Evolutionary conservation across 805 yeast species (phyloP).

Genomic region (Barnettozyma populi): DNA sequence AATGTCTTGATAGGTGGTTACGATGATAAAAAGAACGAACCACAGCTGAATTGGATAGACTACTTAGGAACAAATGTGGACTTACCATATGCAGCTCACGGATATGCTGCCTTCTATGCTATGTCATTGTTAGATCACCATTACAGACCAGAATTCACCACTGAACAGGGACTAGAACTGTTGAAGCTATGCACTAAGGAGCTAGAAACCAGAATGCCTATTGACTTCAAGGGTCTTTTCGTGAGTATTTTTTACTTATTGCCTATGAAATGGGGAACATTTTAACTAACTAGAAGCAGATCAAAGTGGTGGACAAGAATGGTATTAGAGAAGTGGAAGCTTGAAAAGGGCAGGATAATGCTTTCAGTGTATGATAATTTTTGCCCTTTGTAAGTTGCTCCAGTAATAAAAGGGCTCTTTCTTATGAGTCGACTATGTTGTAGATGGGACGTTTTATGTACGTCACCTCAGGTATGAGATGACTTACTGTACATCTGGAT

Average conservation of each 20-base stretch:
- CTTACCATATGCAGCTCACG: constrained; percentile 96
- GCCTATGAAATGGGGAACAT: neutral
- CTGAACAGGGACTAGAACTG: constrained; percentile 74
- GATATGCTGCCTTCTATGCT: constrained; percentile 95
- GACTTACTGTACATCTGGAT: too few relatives aligned
- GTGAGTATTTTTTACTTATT: constrained; percentile 20
- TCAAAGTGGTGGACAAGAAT: constrained; percentile 61
- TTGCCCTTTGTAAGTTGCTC: neutral
- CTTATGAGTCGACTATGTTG: neutral
- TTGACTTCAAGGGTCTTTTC: constrained; percentile 86
- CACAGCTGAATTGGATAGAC: constrained; percentile 83
- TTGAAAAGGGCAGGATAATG: neutral
- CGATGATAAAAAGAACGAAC: constrained; percentile 51
- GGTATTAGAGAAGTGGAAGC: constrained; percentile 43
- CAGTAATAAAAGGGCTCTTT: neutral
- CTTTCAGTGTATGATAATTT: neutral
- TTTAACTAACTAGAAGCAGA: constrained; percentile 25
- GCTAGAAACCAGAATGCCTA: constrained; percentile 78
- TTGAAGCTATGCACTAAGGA: constrained; percentile 72
- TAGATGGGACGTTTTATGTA: too few relatives aligned
- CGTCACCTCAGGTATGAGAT: too few relatives aligned
- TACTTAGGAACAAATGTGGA: constrained; percentile 89
- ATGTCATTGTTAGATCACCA: constrained; percentile 87
- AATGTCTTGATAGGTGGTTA: constrained; percentile 85
- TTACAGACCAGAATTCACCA: constrained; percentile 68